Evolutionary conservation across 2,329 filamentous ascomycete species (phyloP).

Genomic region (Helminthosporium solani): DNA sequence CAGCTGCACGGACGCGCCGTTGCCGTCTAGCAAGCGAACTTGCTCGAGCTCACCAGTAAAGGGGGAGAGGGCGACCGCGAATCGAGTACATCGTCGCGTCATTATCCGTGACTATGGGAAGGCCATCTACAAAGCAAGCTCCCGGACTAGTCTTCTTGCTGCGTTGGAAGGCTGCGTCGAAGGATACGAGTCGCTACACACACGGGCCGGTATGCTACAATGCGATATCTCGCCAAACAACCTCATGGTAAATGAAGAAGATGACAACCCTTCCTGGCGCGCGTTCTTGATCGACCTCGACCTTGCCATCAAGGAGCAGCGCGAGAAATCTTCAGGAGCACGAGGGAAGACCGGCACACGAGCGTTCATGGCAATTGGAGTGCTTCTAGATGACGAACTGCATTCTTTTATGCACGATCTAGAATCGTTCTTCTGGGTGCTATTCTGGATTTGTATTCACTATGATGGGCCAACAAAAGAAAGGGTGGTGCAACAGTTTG

Average conservation of each 20-base stretch:
- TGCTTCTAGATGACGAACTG: slow-evolving; percentile 40
- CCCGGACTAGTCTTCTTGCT: slow-evolving; percentile 37
- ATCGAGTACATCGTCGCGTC: slow-evolving; percentile 46
- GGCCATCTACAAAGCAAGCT: slow-evolving; percentile 47
- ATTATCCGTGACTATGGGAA: slow-evolving; percentile 46
- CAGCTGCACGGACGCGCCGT: slow-evolving; percentile 7
- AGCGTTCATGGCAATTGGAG: slow-evolving; percentile 51
- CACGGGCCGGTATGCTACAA: slow-evolving; percentile 41
- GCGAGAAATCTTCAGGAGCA: slow-evolving; percentile 41
- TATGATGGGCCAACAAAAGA: too few relatives aligned
- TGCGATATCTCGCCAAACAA: slow-evolving; percentile 51
- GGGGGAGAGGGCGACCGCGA: slow-evolving; percentile 17
- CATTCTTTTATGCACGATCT: slow-evolving; percentile 53
- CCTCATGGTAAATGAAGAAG: slow-evolving; percentile 51
- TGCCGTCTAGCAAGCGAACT: slow-evolving; percentile 18
- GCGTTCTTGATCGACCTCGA: slow-evolving; percentile 49
- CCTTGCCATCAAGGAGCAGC: slow-evolving; percentile 38
- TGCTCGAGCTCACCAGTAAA: slow-evolving; percentile 17
- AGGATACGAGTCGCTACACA: slow-evolving; percentile 38
- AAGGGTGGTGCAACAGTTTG: too few relatives aligned
- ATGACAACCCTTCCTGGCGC: slow-evolving; percentile 41
- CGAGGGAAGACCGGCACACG: slow-evolving; percentile 48
- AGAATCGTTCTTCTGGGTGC: slow-evolving; percentile 53
- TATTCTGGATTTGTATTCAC: slow-evolving; percentile 52
- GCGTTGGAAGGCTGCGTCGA: slow-evolving; percentile 43